Percentiles rank a stretch among this genome's conserved stretches.
Evolutionary conservation across 768 basidiomycete genomes (phyloP).

Genomic region (Auriscalpium vulgare): DNA sequence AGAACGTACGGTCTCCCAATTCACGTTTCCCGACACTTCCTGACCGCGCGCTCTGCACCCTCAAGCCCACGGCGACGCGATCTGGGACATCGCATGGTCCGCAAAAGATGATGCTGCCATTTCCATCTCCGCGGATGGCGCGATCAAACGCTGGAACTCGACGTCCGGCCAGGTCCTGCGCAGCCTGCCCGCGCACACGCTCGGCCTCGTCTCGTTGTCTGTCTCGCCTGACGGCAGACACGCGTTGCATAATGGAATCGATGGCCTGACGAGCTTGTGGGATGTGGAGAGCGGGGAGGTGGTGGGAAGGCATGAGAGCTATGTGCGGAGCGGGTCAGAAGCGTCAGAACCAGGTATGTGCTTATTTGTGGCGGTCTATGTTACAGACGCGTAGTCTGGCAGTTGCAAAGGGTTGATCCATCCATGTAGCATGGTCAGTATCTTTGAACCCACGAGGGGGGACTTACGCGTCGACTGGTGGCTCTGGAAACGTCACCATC

Average conservation of each 20-base stretch:
- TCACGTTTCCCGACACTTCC: conserved; percentile 7
- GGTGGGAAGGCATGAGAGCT: conserved; percentile 67
- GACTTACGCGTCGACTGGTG: conserved; percentile 68
- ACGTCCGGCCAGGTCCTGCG: conserved; percentile 53
- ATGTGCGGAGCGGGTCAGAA: conserved; percentile 51
- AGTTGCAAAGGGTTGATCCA: no score
- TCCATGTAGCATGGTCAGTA: conserved; percentile 65
- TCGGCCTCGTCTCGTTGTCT: conserved; percentile 79
- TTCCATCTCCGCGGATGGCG: conserved; percentile 73
- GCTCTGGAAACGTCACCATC: conserved; percentile 62
- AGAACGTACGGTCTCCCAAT: conserved; percentile 49
- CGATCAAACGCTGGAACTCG: conserved; percentile 66
- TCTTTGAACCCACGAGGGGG: conserved; percentile 70
- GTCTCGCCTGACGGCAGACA: conserved; percentile 54
- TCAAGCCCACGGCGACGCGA: conserved; percentile 70
- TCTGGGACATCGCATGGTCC: conserved; percentile 77
- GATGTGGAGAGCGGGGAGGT: conserved; percentile 57
- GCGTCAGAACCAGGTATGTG: conserved; percentile 67
- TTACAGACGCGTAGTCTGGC: background rate
- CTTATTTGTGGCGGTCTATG: background rate
- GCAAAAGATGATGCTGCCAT: conserved; percentile 46
- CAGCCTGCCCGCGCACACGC: conserved; percentile 65
- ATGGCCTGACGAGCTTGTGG: conserved; percentile 74
- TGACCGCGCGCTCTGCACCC: conserved; percentile 23
- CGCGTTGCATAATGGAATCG: conserved; percentile 75